Evolutionary conservation across 2,329 filamentous ascomycete genomes (phyloP).

Genomic region (Tolypocladium amazonense): DNA sequence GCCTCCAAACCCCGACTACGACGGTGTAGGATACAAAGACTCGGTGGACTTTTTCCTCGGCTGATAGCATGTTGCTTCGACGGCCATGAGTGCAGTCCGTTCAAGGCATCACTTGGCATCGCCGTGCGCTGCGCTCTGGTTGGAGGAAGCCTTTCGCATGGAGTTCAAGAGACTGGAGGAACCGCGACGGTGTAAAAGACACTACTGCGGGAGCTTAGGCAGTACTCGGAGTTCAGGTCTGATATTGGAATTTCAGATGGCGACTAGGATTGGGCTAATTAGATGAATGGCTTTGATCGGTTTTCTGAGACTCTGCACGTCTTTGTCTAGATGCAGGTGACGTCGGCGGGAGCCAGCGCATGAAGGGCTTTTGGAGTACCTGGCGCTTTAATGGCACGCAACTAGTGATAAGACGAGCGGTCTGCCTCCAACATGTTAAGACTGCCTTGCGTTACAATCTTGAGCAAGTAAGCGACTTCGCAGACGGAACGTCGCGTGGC

Average conservation of each 20-base stretch:
- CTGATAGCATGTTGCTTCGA: neutral
- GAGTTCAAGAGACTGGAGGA: neutral
- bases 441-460: neutral
- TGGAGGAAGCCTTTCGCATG: neutral
- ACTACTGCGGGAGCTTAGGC: neutral
- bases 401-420: neutral
- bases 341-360: neutral
- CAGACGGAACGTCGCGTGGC: neutral
- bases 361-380: too few species aligned
- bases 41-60: neutral
- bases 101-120: neutral
- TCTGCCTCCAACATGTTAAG: neutral
- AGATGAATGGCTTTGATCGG: neutral
- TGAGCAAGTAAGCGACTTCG: neutral
- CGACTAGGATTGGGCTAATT: neutral
- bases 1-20: conserved; percentile 1
- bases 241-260: conserved; percentile 1
- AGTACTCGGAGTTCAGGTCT: conserved; percentile 3
- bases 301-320: neutral
- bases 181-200: neutral
- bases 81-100: neutral
- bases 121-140: neutral
- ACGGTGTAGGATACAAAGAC: neutral
- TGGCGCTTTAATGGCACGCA: neutral
- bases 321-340: neutral